phyloP scores from a whole-genome alignment of 148 eudicot species.

The Nyssa sinensis region DNA sequence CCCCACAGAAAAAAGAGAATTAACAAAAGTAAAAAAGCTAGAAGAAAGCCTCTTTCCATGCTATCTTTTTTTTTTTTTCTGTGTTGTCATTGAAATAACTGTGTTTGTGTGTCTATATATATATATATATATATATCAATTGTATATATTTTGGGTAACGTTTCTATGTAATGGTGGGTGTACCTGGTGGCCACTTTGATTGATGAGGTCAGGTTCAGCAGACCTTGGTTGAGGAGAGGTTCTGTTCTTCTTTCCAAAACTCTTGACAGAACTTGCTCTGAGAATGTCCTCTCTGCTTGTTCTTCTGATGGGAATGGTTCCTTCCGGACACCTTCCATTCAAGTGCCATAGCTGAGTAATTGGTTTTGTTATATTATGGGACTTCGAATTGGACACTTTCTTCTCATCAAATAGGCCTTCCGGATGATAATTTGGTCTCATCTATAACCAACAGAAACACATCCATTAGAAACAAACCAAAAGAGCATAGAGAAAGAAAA shows the following conservation, averaged over 20 bases:
- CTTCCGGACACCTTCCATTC: slow-evolving; percentile 61
- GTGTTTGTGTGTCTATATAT: not conserved
- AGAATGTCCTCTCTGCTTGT: slow-evolving; percentile 56
- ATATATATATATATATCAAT: not conserved
- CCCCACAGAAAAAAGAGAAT: not conserved
- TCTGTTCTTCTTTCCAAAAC: slow-evolving; percentile 68
- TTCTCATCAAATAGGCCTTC: slow-evolving; percentile 50
- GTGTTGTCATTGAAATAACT: not conserved
- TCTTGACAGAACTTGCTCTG: slow-evolving; percentile 62
- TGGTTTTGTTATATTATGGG: slow-evolving; percentile 20
- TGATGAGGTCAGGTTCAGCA: slow-evolving; percentile 69
- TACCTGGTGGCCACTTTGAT: slow-evolving; percentile 85
- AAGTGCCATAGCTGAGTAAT: slow-evolving; percentile 66
- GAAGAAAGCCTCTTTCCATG: not conserved
- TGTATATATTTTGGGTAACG: no score
- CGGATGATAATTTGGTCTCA: slow-evolving; percentile 80
- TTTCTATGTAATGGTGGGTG: not conserved
- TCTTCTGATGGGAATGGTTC: slow-evolving; percentile 68
- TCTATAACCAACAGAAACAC: slow-evolving; percentile 27
- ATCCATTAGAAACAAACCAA: not conserved
- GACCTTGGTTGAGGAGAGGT: slow-evolving; percentile 52
- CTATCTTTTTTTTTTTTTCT: not conserved
- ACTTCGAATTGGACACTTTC: slow-evolving; percentile 23
- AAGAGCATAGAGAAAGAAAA: not conserved
- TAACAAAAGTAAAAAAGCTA: not conserved